Percentiles rank a stretch among this genome's conserved stretches.
Evolutionary conservation across 495 filamentous ascomycete genomes (phyloP).

Genomic region (Rostrohypoxylon terebratum): DNA sequence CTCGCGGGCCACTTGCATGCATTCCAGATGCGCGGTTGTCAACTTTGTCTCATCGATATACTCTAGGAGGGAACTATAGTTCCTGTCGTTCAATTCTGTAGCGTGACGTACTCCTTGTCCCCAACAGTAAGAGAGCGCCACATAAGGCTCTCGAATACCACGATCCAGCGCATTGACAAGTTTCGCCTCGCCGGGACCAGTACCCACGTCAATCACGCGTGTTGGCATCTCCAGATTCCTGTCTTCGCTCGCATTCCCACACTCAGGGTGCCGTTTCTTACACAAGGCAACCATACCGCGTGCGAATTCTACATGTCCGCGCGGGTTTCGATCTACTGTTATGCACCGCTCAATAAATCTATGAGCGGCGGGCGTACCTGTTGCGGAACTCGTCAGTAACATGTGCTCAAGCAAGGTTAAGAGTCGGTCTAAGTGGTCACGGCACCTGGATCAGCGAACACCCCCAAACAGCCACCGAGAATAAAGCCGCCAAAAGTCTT

Average conservation of each 20-base stretch:
- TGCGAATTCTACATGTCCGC: conserved; percentile 25
- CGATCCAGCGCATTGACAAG: conserved; percentile 15
- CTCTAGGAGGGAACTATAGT: conserved; percentile 26
- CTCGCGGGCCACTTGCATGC: conserved; percentile 38
- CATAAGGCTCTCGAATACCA: conserved; percentile 27
- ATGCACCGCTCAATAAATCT: conserved; percentile 21
- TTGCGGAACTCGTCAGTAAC: neutral
- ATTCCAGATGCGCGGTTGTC: conserved; percentile 39
- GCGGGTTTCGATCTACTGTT: conserved; percentile 13
- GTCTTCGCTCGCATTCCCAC: conserved; percentile 4
- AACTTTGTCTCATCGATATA: conserved; percentile 36
- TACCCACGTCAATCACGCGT: conserved; percentile 39
- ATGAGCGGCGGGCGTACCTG: conserved; percentile 30
- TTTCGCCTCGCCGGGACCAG: conserved; percentile 5
- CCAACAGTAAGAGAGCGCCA: conserved; percentile 47
- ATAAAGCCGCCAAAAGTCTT: neutral
- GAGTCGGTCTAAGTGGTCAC: neutral
- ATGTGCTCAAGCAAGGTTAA: neutral
- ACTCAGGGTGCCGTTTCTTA: conserved; percentile 26
- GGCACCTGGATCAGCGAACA: conserved; percentile 41
- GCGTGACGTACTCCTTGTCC: conserved; percentile 33
- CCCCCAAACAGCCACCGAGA: neutral
- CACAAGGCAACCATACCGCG: conserved; percentile 10
- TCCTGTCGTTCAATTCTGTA: conserved; percentile 25
- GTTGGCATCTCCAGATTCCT: conserved; percentile 37